Evolutionary conservation across 2,329 filamentous ascomycete genomes (phyloP).

Genomic region (Scedosporium apiospermum): DNA sequence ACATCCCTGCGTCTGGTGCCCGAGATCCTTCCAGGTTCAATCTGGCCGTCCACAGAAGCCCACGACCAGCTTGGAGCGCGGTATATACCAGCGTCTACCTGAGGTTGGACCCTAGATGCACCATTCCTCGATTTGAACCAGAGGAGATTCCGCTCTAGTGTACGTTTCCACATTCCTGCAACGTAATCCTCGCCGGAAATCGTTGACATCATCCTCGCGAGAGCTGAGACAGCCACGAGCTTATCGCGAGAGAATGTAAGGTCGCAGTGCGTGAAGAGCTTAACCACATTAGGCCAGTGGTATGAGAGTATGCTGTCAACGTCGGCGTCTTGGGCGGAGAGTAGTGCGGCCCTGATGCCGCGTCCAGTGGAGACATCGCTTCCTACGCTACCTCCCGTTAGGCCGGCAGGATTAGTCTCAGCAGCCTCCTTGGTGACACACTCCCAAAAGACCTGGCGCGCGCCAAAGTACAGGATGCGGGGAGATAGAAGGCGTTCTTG

Average conservation of each 20-base stretch:
- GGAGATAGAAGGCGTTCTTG: conserved; percentile 15
- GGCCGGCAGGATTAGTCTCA: neutral
- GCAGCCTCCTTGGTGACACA: conserved; percentile 7
- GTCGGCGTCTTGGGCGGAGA: neutral
- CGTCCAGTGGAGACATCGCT: no score
- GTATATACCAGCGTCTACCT: neutral
- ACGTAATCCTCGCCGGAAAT: conserved; percentile 8
- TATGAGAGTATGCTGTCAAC: neutral
- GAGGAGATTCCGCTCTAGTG: conserved; percentile 4
- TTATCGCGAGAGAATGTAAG: conserved; percentile 9
- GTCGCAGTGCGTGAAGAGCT: neutral
- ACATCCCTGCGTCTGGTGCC: neutral
- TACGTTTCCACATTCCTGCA: conserved; percentile 9
- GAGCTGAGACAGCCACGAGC: conserved; percentile 6
- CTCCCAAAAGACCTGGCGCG: conserved; percentile 12
- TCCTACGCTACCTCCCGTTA: neutral
- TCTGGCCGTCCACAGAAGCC: neutral
- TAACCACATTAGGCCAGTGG: conserved; percentile 5
- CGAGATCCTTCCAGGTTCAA: neutral
- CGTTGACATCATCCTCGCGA: conserved; percentile 6
- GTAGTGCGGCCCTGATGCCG: neutral
- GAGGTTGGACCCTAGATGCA: neutral
- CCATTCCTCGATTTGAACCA: neutral
- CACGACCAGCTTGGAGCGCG: neutral
- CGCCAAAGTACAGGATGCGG: conserved; percentile 10